Evolutionary conservation across 805 yeast species (phyloP).

Genomic region (Pichia californica): DNA sequence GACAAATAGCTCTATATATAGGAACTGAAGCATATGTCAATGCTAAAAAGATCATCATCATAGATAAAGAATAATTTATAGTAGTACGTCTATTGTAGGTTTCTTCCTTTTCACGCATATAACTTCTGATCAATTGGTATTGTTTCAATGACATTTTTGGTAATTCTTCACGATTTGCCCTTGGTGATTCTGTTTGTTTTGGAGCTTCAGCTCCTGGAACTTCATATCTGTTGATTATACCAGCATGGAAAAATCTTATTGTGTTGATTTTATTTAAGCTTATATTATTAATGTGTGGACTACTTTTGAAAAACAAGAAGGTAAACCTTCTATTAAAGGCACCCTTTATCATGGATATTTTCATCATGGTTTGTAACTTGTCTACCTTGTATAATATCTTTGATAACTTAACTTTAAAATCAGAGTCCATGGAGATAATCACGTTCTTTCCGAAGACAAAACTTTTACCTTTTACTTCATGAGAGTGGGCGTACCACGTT

Average conservation of each 20-base stretch:
- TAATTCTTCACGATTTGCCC: constrained; percentile 14
- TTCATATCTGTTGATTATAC: constrained; percentile 5
- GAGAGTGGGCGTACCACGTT: no score
- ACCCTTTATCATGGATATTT: no score
- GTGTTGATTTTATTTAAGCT: not conserved
- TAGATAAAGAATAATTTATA: constrained; percentile 60
- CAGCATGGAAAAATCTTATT: constrained; percentile 5
- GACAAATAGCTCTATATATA: constrained; percentile 82
- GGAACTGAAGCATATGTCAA: constrained; percentile 90
- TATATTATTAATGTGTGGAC: not conserved
- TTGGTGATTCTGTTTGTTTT: constrained; percentile 7
- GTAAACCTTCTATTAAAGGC: no score
- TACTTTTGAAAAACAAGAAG: not conserved
- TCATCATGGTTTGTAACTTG: no score
- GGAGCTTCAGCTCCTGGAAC: constrained; percentile 13
- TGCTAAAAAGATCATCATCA: constrained; percentile 64
- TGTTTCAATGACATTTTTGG: constrained; percentile 30
- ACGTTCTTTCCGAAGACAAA: no score
- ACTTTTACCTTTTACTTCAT: no score
- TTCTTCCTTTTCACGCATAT: constrained; percentile 23
- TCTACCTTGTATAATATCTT: no score
- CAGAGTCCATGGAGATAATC: no score
- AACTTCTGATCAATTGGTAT: constrained; percentile 22
- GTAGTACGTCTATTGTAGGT: constrained; percentile 44
- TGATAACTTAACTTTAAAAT: no score